Evolutionary conservation across 2,329 filamentous ascomycete species (phyloP), one percentile per base, ranked within the genome.

Genomic region (Colletotrichum sp.): DNA sequence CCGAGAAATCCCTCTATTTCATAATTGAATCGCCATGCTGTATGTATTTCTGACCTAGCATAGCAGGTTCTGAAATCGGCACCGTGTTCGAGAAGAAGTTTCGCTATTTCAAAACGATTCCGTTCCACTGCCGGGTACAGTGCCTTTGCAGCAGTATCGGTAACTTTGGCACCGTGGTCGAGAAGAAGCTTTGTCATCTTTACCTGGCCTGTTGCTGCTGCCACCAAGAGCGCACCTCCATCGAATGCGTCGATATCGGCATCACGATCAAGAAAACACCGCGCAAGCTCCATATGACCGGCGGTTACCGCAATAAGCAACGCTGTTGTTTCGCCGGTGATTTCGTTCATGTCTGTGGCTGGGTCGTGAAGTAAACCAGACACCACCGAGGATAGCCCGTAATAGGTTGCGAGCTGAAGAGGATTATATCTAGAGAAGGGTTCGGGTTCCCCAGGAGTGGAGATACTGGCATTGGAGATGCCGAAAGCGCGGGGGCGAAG

Each of bases 371-470:
- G 39, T n/a, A 43, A 0, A 1, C 12, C 18, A 0, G 18, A n/a
- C 18, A 43, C 39, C 9, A n/a, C 39, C 4, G 18, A n/a, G 18
- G 39, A 12, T 0, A 43, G 39, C 4, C 18, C 39, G 8, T 3
- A 2, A n/a, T 43, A 0, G 6, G 9, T n/a, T 43, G 18, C 9
- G 0, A 12, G 0, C 5, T n/a, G 39, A n/a, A 43, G 39, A n/a
- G 5, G 39, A 43, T 43, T 43, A 43, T 10, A 9, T 14, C 32
- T 0, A 12, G 10, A 26, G 24, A 26, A 26, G 24, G 24, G 24
- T 26, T 26, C 24, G 24, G 24, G 24, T 26, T 26, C 24, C 24
- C 24, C 24, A 26, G 24, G 24, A 26, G 24, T 26, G 24, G 24
- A 26, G 24, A 26, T 26, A 26, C 24, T 26, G 24, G 24, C 24